These are phyloP conservation scores for Neonectria magnoliae DNA, from an alignment of 2,329 filamentous ascomycete genomes.

Conservation along the genomic window DNA sequence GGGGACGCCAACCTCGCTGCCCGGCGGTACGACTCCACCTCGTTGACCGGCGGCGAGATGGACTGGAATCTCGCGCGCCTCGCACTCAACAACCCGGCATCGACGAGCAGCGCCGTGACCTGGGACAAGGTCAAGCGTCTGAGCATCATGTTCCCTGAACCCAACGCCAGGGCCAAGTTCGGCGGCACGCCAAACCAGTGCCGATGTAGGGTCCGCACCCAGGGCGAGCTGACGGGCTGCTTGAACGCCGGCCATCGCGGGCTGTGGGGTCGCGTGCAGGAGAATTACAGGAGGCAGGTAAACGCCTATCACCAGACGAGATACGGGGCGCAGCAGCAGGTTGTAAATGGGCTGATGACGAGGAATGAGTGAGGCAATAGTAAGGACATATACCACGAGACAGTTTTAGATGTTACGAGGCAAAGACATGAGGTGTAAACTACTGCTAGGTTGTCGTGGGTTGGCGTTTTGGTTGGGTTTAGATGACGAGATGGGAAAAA, in stretches of 20 bases:
- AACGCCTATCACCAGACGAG: constrained; percentile 35
- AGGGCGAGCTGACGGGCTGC: constrained; percentile 39
- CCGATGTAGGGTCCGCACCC: constrained; percentile 39
- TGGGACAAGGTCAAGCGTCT: constrained; percentile 43
- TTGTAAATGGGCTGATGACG: constrained; percentile 28
- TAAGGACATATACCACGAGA: neutral
- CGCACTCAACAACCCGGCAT: constrained; percentile 41
- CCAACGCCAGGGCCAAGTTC: constrained; percentile 37
- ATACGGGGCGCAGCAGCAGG: constrained; percentile 36
- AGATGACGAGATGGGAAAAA: neutral
- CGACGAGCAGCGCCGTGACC: constrained; percentile 29
- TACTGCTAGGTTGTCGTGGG: neutral
- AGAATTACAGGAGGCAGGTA: constrained; percentile 40
- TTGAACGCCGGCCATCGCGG: constrained; percentile 42
- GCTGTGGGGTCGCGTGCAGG: constrained; percentile 44
- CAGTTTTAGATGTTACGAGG: neutral
- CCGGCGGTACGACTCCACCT: constrained; percentile 41
- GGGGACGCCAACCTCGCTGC: constrained; percentile 40
- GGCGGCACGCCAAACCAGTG: constrained; percentile 44
- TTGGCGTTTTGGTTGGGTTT: neutral
- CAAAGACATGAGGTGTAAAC: neutral
- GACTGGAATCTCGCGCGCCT: constrained; percentile 47
- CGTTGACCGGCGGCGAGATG: constrained; percentile 15
- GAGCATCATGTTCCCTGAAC: constrained; percentile 44
- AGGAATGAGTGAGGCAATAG: neutral